Evolutionary conservation across 768 basidiomycete genomes (phyloP).

Genomic region (Termitomyces sp.): DNA sequence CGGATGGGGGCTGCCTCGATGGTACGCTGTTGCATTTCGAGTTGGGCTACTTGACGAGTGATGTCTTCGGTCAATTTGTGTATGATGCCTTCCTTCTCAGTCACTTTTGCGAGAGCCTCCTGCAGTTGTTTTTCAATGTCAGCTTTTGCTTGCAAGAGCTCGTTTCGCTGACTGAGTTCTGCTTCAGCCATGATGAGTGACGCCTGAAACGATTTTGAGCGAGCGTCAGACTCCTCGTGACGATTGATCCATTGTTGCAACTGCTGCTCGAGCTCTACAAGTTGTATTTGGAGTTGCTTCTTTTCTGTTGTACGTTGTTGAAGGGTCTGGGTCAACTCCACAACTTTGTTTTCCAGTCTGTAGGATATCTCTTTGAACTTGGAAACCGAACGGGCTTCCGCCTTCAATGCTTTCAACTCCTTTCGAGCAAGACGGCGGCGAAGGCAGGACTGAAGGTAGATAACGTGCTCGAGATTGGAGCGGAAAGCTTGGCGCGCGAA

Average conservation of each 20-base stretch:
- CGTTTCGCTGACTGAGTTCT: conserved; percentile 67
- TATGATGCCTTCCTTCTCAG: conserved; percentile 83
- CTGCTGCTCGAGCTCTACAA: conserved; percentile 78
- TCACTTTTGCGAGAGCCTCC: conserved; percentile 63
- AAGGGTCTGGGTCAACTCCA: conserved; percentile 92
- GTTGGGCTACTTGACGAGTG: conserved; percentile 59
- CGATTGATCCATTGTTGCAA: conserved; percentile 79
- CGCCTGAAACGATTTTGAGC: conserved; percentile 64
- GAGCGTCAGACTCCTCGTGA: conserved; percentile 80
- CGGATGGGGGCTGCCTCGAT: conserved; percentile 59
- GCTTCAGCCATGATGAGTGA: conserved; percentile 67
- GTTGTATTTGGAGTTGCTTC: conserved; percentile 74
- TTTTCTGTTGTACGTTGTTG: conserved; percentile 90
- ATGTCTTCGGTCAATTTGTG: conserved; percentile 78
- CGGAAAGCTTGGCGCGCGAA: conserved; percentile 48
- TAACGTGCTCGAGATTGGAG: conserved; percentile 61
- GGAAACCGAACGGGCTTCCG: conserved; percentile 93
- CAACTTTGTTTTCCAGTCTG: conserved; percentile 96
- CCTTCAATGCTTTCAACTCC: conserved; percentile 75
- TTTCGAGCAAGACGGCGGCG: conserved; percentile 84
- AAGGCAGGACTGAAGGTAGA: conserved; percentile 88
- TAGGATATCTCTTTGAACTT: conserved; percentile 99
- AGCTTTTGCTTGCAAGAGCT: conserved; percentile 67
- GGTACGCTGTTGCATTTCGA: conserved; percentile 72
- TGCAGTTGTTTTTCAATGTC: conserved; percentile 78